Evolutionary conservation across 345 rosid genomes (phyloP), one percentile per base, ranked within the genome.

Genomic region (Eucalyptus globulus): DNA sequence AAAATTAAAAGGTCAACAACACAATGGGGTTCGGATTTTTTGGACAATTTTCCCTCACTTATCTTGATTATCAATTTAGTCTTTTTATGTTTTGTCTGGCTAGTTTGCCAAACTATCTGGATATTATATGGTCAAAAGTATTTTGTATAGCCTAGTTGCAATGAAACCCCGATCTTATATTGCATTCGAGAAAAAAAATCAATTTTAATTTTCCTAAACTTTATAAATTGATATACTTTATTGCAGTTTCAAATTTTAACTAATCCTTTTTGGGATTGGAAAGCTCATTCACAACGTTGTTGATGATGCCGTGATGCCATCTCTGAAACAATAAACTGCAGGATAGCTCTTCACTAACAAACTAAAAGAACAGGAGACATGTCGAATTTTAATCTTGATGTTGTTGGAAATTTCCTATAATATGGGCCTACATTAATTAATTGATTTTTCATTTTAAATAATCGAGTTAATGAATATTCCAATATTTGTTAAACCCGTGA

Each of bases 251-350:
- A 62, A 62, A n/a, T 62, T 62, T 62, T 27, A 62, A 62, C 2
- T 27, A 29, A 29, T 62, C 34, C 0, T 62, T 53, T 53, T 53
- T 53, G 2, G 4, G 58, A 53, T 53, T 53, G 26, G 5, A 53
- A 53, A 53, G 58, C 5, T 53, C 26, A 53, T 19, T 53, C 58
- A 53, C 26, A 53, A 19, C 1, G 5, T 8, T 2, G 11, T 53
- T 5, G 26, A 53, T 53, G 58, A 53, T 53, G 24, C 56, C 56
- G 0, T 53, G 56, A 53, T 53, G 26, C 26, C 26, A 53, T 53
- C 58, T 26, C 0, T 53, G 1, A 19, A 53, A 53, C 11, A 53
- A 53, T 53, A 9, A 21, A 9, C 2, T 5, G 0, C 2, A 19
- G 0, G 58, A 53, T 53, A 21, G 26, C 26, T 53, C 58, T 53